Conservation (phyloP, 768 basidiomycete species). For the Amanita brunnescens region DNA sequence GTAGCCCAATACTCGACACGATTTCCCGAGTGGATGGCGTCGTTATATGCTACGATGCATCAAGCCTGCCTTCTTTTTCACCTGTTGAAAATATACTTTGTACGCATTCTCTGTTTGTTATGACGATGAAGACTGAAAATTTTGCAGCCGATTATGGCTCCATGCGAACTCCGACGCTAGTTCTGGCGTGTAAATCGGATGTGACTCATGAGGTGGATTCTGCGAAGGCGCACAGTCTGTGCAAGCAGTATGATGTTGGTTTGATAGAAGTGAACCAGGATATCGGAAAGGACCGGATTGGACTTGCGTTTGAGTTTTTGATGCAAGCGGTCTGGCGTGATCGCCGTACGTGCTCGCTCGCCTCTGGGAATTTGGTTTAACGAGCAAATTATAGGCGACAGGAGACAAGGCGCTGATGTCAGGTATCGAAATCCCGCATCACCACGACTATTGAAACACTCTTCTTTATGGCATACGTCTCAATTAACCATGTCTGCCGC, state of each 20-base stretch:
- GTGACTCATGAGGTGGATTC: constrained; percentile 52
- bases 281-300: constrained; percentile 57
- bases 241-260: constrained; percentile 62
- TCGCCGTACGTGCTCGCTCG: constrained; percentile 26
- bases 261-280: constrained; percentile 63
- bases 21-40: constrained; percentile 65
- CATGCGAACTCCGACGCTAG: constrained; percentile 55
- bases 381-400: constrained; percentile 1
- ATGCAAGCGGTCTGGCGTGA: constrained; percentile 53
- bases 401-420: constrained; percentile 7
- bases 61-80: constrained; percentile 49
- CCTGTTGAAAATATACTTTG: constrained; percentile 64
- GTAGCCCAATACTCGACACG: constrained; percentile 37
- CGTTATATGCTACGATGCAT: constrained; percentile 81
- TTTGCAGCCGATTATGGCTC: constrained; percentile 47
- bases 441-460: constrained; percentile 44
- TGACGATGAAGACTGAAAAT: constrained; percentile 1
- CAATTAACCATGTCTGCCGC: constrained; percentile 45
- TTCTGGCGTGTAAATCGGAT: constrained; percentile 86
- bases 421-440: constrained; percentile 68
- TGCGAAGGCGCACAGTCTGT: constrained; percentile 36
- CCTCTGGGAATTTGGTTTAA: not conserved
- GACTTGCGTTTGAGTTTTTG: constrained; percentile 66
- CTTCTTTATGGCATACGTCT: constrained; percentile 49
- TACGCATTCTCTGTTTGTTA: constrained; percentile 30